phyloP scores from a whole-genome alignment of 2,329 filamentous ascomycete genomes.

The Beauveria asiatica region DNA sequence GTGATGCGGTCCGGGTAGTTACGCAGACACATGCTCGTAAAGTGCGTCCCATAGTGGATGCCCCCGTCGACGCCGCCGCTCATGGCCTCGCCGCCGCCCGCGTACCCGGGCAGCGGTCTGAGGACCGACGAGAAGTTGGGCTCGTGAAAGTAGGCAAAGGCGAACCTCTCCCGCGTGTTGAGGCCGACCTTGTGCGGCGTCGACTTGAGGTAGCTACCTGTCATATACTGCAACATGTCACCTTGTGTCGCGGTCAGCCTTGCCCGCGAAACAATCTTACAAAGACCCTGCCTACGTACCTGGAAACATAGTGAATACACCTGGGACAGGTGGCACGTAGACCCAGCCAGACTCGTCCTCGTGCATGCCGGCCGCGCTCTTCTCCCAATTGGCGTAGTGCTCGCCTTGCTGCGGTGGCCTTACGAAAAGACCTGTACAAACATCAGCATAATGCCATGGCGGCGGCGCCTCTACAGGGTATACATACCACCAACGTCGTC shows the following conservation, averaged over 20 bases:
- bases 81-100: conserved; percentile 12
- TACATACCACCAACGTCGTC: conserved; percentile 38
- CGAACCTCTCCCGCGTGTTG: conserved; percentile 37
- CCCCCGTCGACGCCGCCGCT: conserved; percentile 25
- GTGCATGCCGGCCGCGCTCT: conserved; percentile 33
- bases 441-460: not conserved
- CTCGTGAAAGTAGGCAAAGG: conserved; percentile 44
- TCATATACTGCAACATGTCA: conserved; percentile 45
- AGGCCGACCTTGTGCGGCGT: conserved; percentile 44
- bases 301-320: conserved; percentile 41
- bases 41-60: conserved; percentile 43
- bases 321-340: conserved; percentile 35
- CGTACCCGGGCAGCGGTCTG: conserved; percentile 32
- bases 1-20: conserved; percentile 41
- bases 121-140: conserved; percentile 38
- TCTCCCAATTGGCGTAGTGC: conserved; percentile 36
- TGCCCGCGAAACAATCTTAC: not conserved
- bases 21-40: conserved; percentile 42
- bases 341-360: conserved; percentile 39
- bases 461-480: not conserved
- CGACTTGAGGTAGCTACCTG: conserved; percentile 34
- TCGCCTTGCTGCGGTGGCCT: conserved; percentile 33
- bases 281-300: conserved; percentile 20
- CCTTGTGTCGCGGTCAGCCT: conserved; percentile 21
- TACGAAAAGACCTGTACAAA: conserved; percentile 32